Percentiles rank a stretch among this genome's conserved stretches.
Conservation (phyloP, 2,329 filamentous ascomycete species). For the Teratosphaeria viscida region DNA sequence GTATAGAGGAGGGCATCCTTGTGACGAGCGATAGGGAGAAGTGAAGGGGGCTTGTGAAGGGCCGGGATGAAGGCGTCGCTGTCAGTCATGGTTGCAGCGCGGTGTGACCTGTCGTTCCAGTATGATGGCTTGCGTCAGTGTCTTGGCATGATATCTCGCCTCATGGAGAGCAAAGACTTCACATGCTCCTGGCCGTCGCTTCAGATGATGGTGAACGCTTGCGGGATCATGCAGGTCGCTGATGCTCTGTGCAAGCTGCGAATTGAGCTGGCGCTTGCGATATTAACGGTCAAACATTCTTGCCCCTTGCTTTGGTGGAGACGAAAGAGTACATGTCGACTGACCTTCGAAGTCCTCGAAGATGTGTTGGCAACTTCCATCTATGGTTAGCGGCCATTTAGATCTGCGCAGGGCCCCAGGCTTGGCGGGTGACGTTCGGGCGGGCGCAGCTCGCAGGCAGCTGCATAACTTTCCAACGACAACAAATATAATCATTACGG, state of each 20-base stretch:
- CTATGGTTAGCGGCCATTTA: not conserved
- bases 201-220: not conserved
- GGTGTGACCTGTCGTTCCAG: no score
- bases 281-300: no score
- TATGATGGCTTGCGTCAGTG: no score
- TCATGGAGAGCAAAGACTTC: not conserved
- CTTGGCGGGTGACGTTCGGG: not conserved
- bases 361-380: not conserved
- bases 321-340: no score
- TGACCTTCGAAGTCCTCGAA: not conserved
- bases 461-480: not conserved
- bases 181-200: not conserved
- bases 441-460: not conserved
- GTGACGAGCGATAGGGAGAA: conserved; percentile 81
- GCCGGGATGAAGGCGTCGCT: conserved; percentile 56
- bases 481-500: not conserved
- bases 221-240: not conserved
- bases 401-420: not conserved
- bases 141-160: no score
- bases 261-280: no score
- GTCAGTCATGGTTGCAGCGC: conserved; percentile 17
- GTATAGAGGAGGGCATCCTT: conserved; percentile 71
- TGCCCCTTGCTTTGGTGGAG: no score
- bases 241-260: not conserved
- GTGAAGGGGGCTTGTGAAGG: conserved; percentile 70